Evolutionary conservation across 345 rosid genomes (phyloP).

Genomic region (Geranium brycei): DNA sequence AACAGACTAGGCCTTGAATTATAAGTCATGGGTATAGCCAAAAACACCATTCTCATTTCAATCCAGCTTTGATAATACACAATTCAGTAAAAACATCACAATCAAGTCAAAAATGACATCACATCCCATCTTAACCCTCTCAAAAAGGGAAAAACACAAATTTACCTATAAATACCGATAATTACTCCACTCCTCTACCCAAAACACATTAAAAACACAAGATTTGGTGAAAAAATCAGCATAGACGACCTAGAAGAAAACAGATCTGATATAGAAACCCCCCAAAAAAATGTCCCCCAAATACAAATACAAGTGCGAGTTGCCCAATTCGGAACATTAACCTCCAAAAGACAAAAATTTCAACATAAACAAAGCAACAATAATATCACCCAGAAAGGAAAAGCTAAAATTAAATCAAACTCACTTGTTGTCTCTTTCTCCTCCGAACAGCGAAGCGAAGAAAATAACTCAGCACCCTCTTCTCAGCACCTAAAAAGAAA

Average conservation of each 20-base stretch:
- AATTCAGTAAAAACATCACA: no score
- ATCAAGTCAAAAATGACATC: no score
- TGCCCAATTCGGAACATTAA: neutral
- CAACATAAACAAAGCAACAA: conserved; percentile 1
- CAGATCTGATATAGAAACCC: neutral
- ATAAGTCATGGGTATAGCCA: no score
- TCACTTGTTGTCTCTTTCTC: neutral
- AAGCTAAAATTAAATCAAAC: neutral
- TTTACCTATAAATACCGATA: neutral
- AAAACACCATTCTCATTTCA: no score
- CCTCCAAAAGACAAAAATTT: neutral
- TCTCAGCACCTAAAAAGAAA: no score
- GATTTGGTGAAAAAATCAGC: neutral
- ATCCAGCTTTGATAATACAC: no score
- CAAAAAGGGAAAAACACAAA: no score
- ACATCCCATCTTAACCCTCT: no score
- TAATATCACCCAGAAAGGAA: neutral
- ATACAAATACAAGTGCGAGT: neutral
- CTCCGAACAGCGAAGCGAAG: neutral
- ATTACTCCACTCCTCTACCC: neutral
- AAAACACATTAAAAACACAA: neutral
- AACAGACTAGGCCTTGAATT: no score
- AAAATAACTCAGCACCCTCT: neutral
- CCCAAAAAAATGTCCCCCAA: neutral
- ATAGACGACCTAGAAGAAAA: neutral